Base-by-base conservation (phyloP, 176 grass and related monocot genomes). In the Oryza brachyantha region DNA sequence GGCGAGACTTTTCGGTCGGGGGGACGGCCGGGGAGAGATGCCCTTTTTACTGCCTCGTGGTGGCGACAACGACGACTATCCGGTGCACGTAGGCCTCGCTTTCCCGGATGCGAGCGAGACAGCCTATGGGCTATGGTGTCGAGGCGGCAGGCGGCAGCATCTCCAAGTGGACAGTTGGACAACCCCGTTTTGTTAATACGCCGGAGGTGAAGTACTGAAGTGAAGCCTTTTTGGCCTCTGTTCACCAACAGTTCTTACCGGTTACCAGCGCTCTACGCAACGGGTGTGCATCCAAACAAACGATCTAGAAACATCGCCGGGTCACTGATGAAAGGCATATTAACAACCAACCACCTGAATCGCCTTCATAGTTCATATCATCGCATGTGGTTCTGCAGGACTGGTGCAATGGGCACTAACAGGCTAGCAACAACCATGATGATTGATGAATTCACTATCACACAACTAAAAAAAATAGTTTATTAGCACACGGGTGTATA, bases 1-100 rank as follows among this genome's bases (percentile, higher is more conserved):
- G 70, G 25, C 70, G 27, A 57, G 81, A 80, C 75, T 75, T 88
- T 74, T 58, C 10, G 1, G 35, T 43, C n/a, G 38, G 1, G 31
- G 31, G 31, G 31, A 32, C 35, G 35, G 35, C 3, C 4, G 43
- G 21, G 11, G 60, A 29, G 29, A 24, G 9, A 4, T 4, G 11
- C 2, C 5, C 7, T 2, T 21, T 62, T 32, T 24, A 14, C 31
- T 5, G 28, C 64, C 0, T 62, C 7, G 54, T 50, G 61, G 36
- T 42, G 48, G 74, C 25, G 50, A 73, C n/a, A n/a, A n/a, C n/a
- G n/a, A n/a, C n/a, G n/a, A n/a, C n/a, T n/a, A n/a, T n/a, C n/a
- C n/a, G n/a, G n/a, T n/a, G n/a, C n/a, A n/a, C n/a, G n/a, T n/a
- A n/a, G n/a, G n/a, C 10, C 14, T 57, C 41, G 66, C 79, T 74